Percentiles rank a stretch among this genome's conserved stretches.
Evolutionary conservation across 2,329 filamentous ascomycete species (phyloP).

Genomic region (Sclerotinia trifoliorum): DNA sequence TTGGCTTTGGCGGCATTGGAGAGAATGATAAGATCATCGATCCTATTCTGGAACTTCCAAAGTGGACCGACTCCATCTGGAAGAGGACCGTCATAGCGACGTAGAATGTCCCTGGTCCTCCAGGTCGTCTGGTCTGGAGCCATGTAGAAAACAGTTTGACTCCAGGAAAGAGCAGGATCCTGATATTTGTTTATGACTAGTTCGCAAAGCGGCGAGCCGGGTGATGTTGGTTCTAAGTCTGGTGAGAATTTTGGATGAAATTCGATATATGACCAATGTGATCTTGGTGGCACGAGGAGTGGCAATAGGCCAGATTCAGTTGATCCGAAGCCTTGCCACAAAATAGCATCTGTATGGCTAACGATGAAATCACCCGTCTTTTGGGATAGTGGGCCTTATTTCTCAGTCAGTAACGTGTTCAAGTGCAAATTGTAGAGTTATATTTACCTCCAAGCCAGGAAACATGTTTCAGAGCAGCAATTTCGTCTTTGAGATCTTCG

Average conservation of each 20-base stretch:
- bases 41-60: conserved; percentile 41
- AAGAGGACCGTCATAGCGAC: conserved; percentile 24
- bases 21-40: conserved; percentile 45
- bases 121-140: conserved; percentile 46
- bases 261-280: conserved; percentile 40
- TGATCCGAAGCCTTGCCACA: conserved; percentile 14
- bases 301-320: conserved; percentile 39
- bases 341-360: neutral
- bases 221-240: conserved; percentile 26
- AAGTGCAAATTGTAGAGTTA: neutral
- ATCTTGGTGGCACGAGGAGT: conserved; percentile 31
- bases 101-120: conserved; percentile 46
- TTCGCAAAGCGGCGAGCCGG: neutral
- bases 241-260: conserved; percentile 34
- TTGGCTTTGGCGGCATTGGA: conserved; percentile 48
- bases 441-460: conserved; percentile 31
- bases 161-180: conserved; percentile 8
- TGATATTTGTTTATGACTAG: neutral
- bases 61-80: conserved; percentile 28
- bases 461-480: conserved; percentile 25
- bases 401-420: neutral
- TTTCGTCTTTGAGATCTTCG: conserved; percentile 23
- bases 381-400: conserved; percentile 13
- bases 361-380: conserved; percentile 1
- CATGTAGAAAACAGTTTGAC: conserved; percentile 44